Conservation (phyloP, 495 filamentous ascomycete genomes). For the Usnea hakonensis region DNA sequence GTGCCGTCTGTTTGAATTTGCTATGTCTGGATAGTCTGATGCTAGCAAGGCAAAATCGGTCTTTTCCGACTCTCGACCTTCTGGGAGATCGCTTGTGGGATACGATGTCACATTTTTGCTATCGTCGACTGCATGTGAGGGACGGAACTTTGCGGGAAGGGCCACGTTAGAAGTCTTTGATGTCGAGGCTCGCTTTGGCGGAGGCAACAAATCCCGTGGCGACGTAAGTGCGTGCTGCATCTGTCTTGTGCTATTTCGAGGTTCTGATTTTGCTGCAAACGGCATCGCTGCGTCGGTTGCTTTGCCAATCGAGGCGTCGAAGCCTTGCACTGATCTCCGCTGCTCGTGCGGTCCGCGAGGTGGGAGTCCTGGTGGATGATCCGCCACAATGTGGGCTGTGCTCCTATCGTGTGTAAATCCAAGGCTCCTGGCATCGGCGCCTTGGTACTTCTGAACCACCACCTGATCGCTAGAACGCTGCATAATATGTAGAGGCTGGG, state of each 20-base stretch:
- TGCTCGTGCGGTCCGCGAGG: conserved; percentile 5
- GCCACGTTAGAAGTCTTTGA: neutral
- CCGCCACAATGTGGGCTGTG: neutral
- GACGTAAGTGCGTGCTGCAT: neutral
- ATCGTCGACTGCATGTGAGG: neutral
- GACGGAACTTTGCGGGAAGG: conserved; percentile 1
- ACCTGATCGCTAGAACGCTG: neutral
- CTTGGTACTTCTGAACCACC: neutral
- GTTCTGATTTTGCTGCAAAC: neutral
- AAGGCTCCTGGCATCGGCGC: conserved; percentile 29
- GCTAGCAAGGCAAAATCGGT: conserved; percentile 1
- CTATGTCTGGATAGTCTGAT: conserved; percentile 74
- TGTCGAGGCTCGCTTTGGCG: conserved; percentile 36
- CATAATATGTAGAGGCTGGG: conserved; percentile 35
- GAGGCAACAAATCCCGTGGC: conserved; percentile 26
- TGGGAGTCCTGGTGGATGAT: conserved; percentile 8
- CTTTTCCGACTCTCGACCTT: conserved; percentile 16
- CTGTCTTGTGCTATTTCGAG: neutral
- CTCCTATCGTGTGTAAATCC: conserved; percentile 24
- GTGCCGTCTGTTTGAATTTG: conserved; percentile 73
- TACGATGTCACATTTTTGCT: neutral
- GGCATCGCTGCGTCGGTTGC: neutral
- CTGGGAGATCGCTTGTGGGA: neutral
- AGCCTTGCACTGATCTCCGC: neutral
- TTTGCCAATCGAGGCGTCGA: neutral